Conservation (phyloP, 139 green algal species). For the Coccomyxa sp. region DNA sequence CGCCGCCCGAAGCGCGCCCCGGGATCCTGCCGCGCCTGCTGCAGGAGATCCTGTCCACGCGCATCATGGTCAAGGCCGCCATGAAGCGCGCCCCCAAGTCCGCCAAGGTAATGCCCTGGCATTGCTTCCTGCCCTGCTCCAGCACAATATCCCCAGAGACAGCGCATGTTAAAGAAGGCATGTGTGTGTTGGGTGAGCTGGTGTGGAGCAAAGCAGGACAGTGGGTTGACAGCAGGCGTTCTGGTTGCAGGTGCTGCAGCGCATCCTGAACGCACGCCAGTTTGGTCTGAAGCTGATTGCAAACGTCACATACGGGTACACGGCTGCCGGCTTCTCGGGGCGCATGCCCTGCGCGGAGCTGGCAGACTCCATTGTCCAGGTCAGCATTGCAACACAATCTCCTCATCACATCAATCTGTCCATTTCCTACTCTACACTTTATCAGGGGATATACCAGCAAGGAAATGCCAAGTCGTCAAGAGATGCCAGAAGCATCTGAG, state of each 20-base stretch:
- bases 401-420: background rate
- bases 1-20: slow-evolving; percentile 42
- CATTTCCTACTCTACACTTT: background rate
- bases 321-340: slow-evolving; percentile 75
- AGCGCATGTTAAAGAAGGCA: too few relatives aligned
- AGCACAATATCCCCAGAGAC: background rate
- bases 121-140: background rate
- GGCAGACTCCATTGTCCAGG: slow-evolving; percentile 91
- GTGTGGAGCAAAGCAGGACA: too few relatives aligned
- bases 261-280: slow-evolving; percentile 91
- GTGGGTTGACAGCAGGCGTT: background rate
- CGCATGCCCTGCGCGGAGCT: slow-evolving; percentile 96
- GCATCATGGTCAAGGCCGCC: slow-evolving; percentile 83
- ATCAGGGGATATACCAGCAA: background rate
- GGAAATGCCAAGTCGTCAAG: background rate
- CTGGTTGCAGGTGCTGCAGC: slow-evolving; percentile 54
- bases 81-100: slow-evolving; percentile 71
- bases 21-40: slow-evolving; percentile 94
- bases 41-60: slow-evolving; percentile 89
- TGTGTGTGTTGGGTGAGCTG: too few relatives aligned
- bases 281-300: slow-evolving; percentile 97
- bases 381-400: background rate
- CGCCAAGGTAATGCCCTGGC: slow-evolving; percentile 32
- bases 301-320: slow-evolving; percentile 94
- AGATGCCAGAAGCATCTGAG: background rate